Conservation (phyloP, 768 basidiomycete genomes). For the Sarcomyxa edulis region DNA sequence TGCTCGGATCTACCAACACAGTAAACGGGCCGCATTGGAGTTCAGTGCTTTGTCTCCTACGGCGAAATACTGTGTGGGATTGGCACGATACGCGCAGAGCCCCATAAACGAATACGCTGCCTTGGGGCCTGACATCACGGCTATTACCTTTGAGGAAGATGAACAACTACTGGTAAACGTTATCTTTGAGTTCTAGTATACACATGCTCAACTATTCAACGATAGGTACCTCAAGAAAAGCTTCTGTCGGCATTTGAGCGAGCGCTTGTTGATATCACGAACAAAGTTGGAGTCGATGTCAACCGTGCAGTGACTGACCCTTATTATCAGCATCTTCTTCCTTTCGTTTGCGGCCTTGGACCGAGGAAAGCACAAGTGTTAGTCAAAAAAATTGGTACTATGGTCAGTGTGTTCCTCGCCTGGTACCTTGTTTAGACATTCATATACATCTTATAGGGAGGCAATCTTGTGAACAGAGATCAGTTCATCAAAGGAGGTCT, state of each 20-base stretch:
- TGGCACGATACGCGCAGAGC: constrained; percentile 90
- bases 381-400: constrained; percentile 70
- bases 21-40: constrained; percentile 78
- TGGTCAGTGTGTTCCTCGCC: constrained; percentile 42
- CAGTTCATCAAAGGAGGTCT: constrained; percentile 82
- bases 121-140: constrained; percentile 76
- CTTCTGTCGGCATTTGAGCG: constrained; percentile 77
- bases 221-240: constrained; percentile 84
- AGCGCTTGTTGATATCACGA: constrained; percentile 84
- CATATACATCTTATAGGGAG: constrained; percentile 50
- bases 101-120: constrained; percentile 94
- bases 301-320: constrained; percentile 86
- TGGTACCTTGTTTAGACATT: constrained; percentile 3
- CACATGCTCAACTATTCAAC: constrained; percentile 8
- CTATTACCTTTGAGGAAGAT: constrained; percentile 80
- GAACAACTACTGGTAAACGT: constrained; percentile 75
- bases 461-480: constrained; percentile 79
- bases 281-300: constrained; percentile 93
- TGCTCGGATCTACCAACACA: constrained; percentile 91
- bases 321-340: constrained; percentile 86
- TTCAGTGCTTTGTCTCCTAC: constrained; percentile 72
- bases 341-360: constrained; percentile 89
- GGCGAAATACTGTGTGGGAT: constrained; percentile 88
- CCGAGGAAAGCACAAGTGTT: constrained; percentile 89
- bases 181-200: constrained; percentile 1